Base-by-base conservation (phyloP, 2,329 filamentous ascomycete species). In the Penicillium nordicum region DNA sequence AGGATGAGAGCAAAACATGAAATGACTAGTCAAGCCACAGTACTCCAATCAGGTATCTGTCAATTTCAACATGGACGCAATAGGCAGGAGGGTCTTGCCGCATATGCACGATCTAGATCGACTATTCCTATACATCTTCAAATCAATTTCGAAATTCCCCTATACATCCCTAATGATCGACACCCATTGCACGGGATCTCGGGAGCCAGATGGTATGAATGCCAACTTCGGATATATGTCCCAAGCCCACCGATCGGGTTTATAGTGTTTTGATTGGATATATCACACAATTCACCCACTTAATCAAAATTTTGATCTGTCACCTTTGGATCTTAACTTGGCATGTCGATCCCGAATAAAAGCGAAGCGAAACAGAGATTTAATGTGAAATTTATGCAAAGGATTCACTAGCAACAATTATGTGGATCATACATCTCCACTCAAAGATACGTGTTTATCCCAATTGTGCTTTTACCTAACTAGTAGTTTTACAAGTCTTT, bases 171-270 rank as follows among this genome's bases (percentile, higher is more conserved):
- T 16, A 12, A 43, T 21, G 46, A 55, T 51, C 40, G 40, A 52
- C 47, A 32, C 5, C 16, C 14, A 32, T 16, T 11, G 23, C n/a
- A 49, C 54, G 55, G 50, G 53, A 60, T 53, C 53, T 50, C 57
- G 59, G 61, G 50, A 57, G 36, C 25, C 16, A 61, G 57, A 59
- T 56, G 52, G 43, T 57, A 12, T 29, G 12, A 18, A 50, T 42
- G 11, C 38, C 29, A 18, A 50, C 36, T 16, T 30, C 30, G n/a
- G 16, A 25, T 30, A 18, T 5, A n/a, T 12, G 21, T 11, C 14
- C 21, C 23, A n/a, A 16, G 7, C n/a, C 16, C 16, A 18, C 8
- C 12, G 27, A 41, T 27, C 25, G 29, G 30, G 23, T 16, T 12
- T 5, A 29, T 18, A 1, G 34, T 23, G 6, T 16, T 16, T 40